Conservation (phyloP, 179 eudicot genomes). For the Nepenthes alata region DNA sequence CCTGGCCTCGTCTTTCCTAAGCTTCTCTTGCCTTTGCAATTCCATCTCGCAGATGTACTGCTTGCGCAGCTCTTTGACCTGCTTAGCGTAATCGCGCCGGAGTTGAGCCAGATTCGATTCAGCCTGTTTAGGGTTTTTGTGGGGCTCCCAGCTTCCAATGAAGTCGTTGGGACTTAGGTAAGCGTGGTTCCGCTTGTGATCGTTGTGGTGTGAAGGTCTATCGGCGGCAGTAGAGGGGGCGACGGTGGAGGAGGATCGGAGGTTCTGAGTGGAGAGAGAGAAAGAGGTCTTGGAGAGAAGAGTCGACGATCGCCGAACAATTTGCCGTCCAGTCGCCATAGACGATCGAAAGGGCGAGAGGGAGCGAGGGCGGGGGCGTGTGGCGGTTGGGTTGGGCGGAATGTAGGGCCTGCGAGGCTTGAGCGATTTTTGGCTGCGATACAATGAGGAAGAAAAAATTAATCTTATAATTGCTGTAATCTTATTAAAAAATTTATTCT, state of each 20-base stretch:
- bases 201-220: constrained; percentile 19
- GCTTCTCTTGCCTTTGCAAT: constrained; percentile 39
- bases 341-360: no score
- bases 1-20: constrained; percentile 39
- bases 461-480: no score
- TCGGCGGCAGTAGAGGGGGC: constrained; percentile 9
- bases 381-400: no score
- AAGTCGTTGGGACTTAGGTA: constrained; percentile 28
- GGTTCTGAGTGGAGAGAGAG: no score
- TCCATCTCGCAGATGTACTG: constrained; percentile 61
- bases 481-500: no score
- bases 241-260: constrained; percentile 16
- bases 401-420: no score
- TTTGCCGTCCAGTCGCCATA: not conserved
- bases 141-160: constrained; percentile 47
- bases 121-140: constrained; percentile 43
- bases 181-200: constrained; percentile 36
- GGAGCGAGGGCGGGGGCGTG: no score
- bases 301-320: not conserved
- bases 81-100: constrained; percentile 57
- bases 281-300: not conserved
- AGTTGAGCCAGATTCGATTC: constrained; percentile 28
- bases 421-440: no score
- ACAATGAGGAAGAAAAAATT: no score
- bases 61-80: constrained; percentile 44